Evolutionary conservation across 768 basidiomycete species (phyloP).

Genomic region (Agrocybe praecox): DNA sequence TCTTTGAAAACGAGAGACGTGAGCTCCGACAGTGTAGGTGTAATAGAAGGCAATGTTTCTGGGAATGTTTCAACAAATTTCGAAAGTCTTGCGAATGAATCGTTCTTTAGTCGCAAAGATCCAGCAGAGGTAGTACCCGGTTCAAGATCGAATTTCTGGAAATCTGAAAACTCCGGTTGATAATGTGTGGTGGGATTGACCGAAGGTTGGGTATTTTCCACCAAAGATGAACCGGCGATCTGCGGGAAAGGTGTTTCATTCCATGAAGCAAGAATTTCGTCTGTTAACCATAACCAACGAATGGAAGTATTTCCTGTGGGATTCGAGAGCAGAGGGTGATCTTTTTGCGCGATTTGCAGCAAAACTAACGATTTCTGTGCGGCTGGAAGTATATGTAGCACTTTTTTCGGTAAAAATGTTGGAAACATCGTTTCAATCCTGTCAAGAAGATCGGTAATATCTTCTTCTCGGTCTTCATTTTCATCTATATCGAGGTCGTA

Average conservation of each 20-base stretch:
- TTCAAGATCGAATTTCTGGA: conserved; percentile 66
- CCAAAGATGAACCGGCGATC: background rate
- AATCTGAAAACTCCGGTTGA: conserved; percentile 42
- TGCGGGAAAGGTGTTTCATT: conserved; percentile 16
- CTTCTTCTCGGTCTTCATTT: conserved; percentile 41
- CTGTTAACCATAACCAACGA: conserved; percentile 66
- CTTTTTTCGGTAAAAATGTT: conserved; percentile 56
- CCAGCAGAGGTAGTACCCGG: conserved; percentile 47
- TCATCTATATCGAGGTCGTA: conserved; percentile 37
- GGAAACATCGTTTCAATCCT: conserved; percentile 53
- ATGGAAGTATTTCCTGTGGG: conserved; percentile 29
- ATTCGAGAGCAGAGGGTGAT: conserved; percentile 55
- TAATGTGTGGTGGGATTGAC: conserved; percentile 14
- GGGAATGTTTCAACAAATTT: conserved; percentile 65
- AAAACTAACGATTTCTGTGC: conserved; percentile 73
- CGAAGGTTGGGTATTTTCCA: background rate
- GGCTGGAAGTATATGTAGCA: conserved; percentile 56
- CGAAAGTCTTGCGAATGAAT: conserved; percentile 34
- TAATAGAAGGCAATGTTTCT: conserved; percentile 54
- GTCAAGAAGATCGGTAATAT: conserved; percentile 38
- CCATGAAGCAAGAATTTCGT: conserved; percentile 56
- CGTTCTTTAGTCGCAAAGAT: conserved; percentile 25
- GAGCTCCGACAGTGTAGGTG: conserved; percentile 65
- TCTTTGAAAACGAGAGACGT: conserved; percentile 63
- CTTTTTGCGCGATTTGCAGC: conserved; percentile 63